Evolutionary conservation across 306 rosid genomes (phyloP).

Genomic region (Alnus rubra): DNA sequence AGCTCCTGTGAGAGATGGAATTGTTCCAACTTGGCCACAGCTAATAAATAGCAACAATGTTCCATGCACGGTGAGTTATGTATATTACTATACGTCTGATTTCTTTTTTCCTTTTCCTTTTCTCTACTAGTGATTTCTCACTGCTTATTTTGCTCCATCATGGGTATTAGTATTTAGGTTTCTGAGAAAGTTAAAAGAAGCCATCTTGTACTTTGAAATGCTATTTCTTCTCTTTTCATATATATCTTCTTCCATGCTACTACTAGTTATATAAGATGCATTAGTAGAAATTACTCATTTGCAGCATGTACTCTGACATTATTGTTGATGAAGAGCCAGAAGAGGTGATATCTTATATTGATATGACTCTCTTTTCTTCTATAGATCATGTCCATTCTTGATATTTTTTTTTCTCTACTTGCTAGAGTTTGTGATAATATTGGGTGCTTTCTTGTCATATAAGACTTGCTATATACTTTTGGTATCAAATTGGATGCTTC

Average conservation of each 20-base stretch:
- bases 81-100: not conserved
- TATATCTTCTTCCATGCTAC: not conserved
- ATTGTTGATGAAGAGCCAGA: not conserved
- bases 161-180: not conserved
- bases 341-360: not conserved
- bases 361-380: not conserved
- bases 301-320: not conserved
- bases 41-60: constrained; percentile 37
- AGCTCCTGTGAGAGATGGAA: constrained; percentile 87
- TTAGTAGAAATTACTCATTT: not conserved
- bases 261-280: not conserved
- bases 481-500: not conserved
- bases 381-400: not conserved
- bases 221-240: not conserved
- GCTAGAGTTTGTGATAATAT: not conserved
- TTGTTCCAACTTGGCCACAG: constrained; percentile 89
- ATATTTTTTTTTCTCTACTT: not conserved
- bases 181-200: not conserved
- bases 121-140: not conserved
- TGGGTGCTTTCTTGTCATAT: not conserved
- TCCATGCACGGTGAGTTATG: constrained; percentile 79
- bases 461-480: not conserved
- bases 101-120: constrained; percentile 1
- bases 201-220: not conserved
- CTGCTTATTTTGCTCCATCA: not conserved